phyloP scores from a whole-genome alignment of 805 yeast species.

The Maudiozyma saulgeensis region DNA sequence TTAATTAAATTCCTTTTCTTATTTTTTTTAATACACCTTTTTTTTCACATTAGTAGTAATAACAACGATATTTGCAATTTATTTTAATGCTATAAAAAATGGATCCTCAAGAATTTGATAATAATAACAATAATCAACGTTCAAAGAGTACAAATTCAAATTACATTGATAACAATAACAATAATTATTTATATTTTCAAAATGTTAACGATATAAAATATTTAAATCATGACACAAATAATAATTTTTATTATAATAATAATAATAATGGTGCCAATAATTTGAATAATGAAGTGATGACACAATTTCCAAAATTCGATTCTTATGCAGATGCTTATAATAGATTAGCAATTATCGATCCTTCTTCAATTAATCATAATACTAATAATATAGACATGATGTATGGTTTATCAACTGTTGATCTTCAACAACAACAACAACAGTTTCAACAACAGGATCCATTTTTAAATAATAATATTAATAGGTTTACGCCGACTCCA shows the following conservation, averaged over 20 bases:
- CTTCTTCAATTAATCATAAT: background rate
- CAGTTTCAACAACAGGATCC: too few species aligned
- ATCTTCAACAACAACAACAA: too few species aligned
- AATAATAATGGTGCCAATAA: too few species aligned
- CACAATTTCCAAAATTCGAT: background rate
- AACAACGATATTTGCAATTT: too few species aligned
- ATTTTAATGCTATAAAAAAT: too few species aligned
- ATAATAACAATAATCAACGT: background rate
- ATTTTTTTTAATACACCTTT: too few species aligned
- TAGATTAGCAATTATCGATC: background rate
- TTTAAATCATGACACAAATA: background rate
- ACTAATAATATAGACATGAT: background rate
- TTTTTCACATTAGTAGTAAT: too few species aligned
- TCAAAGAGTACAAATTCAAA: background rate
- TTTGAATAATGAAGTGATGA: background rate
- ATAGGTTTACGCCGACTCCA: too few species aligned
- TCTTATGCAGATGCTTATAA: background rate
- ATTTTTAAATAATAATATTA: too few species aligned
- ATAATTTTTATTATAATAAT: background rate
- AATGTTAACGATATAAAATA: background rate
- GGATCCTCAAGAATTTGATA: too few species aligned
- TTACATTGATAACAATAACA: background rate
- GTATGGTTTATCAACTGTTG: too few species aligned
- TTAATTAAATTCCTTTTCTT: too few species aligned
- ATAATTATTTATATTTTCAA: background rate